Percentiles rank a stretch among this genome's conserved stretches.
phyloP scores from a whole-genome alignment of 129 eudicot species.

The Tanacetum coccineum region DNA sequence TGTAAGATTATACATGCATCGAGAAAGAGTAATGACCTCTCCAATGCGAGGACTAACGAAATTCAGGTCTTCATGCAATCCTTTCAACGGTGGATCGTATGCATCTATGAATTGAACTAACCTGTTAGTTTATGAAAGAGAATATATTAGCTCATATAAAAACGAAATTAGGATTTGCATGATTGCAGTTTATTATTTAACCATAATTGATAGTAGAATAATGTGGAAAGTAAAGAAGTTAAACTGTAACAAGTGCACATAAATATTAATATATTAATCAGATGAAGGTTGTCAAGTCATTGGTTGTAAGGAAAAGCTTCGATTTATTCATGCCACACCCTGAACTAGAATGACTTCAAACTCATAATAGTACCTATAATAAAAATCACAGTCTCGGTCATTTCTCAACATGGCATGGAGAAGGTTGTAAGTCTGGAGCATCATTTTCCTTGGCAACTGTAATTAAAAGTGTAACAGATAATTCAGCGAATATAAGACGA shows the following conservation, averaged over 20 bases:
- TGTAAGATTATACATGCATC: conserved; percentile 17
- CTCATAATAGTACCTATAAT: conserved; percentile 53
- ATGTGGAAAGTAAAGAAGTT: not conserved
- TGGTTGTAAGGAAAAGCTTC: too few species aligned
- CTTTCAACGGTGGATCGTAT: conserved; percentile 92
- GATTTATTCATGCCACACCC: not conserved
- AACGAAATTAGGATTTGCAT: conserved; percentile 8
- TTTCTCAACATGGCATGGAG: conserved; percentile 73
- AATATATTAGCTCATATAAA: conserved; percentile 16
- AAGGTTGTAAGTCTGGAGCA: conserved; percentile 88
- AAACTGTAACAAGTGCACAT: conserved; percentile 14
- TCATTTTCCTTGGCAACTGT: conserved; percentile 95
- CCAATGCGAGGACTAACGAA: conserved; percentile 99
- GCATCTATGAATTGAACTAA: conserved; percentile 88
- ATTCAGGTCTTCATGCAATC: conserved; percentile 93
- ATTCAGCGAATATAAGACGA: conserved; percentile 15
- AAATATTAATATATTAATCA: not conserved
- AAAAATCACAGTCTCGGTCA: conserved; percentile 95
- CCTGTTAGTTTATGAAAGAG: conserved; percentile 42
- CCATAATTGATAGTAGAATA: conserved; percentile 5
- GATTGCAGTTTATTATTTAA: conserved; percentile 16
- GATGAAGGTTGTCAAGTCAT: conserved; percentile 4
- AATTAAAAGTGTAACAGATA: conserved; percentile 20
- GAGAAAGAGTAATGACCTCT: conserved; percentile 56
- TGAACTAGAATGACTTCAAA: not conserved